phyloP scores from a whole-genome alignment of 169 alveolate genomes.

The Perkinsus olseni region DNA sequence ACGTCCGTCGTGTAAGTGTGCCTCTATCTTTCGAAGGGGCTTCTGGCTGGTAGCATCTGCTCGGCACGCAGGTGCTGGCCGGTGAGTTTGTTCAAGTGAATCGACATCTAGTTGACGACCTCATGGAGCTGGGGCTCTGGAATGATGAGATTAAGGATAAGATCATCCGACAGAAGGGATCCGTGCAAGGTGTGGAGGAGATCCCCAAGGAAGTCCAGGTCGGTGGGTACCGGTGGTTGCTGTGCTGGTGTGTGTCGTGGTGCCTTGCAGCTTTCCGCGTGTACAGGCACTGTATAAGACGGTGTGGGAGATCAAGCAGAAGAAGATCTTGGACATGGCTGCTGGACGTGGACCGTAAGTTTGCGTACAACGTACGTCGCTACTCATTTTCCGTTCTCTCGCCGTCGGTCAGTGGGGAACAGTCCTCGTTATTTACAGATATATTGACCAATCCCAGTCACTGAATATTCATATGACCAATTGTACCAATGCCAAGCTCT shows the following conservation, averaged over 20 bases:
- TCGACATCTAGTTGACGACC: constrained; percentile 91
- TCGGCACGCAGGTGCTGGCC: neutral
- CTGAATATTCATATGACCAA: constrained; percentile 88
- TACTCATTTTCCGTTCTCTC: too few species aligned
- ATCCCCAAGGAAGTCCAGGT: constrained; percentile 84
- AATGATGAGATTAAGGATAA: constrained; percentile 80
- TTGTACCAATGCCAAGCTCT: constrained; percentile 87
- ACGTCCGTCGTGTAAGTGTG: constrained; percentile 82
- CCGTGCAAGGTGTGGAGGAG: constrained; percentile 75
- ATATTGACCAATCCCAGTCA: constrained; percentile 72
- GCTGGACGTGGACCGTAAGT: constrained; percentile 88
- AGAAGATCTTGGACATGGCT: constrained; percentile 89
- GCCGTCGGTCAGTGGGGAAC: too few species aligned
- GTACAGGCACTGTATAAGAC: constrained; percentile 71
- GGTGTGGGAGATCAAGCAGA: constrained; percentile 98
- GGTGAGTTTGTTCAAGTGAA: constrained; percentile 89
- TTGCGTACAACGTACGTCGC: too few species aligned
- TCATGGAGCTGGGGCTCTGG: constrained; percentile 89
- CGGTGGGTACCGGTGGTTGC: neutral
- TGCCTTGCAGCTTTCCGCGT: too few species aligned
- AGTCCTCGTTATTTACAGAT: neutral
- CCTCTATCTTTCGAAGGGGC: neutral
- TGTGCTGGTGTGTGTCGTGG: too few species aligned
- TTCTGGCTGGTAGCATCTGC: neutral
- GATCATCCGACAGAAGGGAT: constrained; percentile 90